These are phyloP conservation scores for Polytrichum commune DNA, from an alignment of 225 moss, liverwort and hornwort genomes.

Conservation along the genomic window DNA sequence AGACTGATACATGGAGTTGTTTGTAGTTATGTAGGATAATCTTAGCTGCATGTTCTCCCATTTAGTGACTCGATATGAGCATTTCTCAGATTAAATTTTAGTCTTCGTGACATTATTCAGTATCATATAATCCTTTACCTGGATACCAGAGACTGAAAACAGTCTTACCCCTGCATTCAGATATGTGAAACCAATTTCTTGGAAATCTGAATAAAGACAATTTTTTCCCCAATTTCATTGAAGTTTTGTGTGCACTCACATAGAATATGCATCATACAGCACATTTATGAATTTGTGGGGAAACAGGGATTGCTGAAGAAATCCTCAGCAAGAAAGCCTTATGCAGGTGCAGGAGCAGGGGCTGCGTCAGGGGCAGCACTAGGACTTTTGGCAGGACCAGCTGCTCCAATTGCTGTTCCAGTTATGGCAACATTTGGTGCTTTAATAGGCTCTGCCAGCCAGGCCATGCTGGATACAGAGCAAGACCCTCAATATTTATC, in stretches of 20 bases:
- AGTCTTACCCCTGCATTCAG: slow-evolving; percentile 1
- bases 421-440: slow-evolving; percentile 98
- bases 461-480: slow-evolving; percentile 70
- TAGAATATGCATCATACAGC: slow-evolving; percentile 38
- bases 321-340: slow-evolving; percentile 87
- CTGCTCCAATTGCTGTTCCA: slow-evolving; percentile 86
- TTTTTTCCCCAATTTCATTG: neutral
- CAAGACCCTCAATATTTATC: slow-evolving; percentile 42
- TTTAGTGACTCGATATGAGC: no score
- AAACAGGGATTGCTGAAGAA: slow-evolving; percentile 75
- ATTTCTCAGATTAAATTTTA: no score
- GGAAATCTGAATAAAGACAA: no score
- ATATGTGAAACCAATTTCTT: neutral
- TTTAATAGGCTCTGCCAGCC: slow-evolving; percentile 84
- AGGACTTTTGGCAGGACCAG: slow-evolving; percentile 85
- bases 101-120: no score
- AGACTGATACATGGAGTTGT: no score
- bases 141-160: no score
- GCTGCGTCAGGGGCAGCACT: slow-evolving; percentile 87
- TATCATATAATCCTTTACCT: no score
- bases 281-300: slow-evolving; percentile 38
- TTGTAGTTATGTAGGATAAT: no score
- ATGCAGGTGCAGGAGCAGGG: slow-evolving; percentile 91
- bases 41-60: no score
- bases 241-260: slow-evolving; percentile 12